Evolutionary conservation across 768 basidiomycete genomes (phyloP).

Genomic region (Leccinum sublutescens): DNA sequence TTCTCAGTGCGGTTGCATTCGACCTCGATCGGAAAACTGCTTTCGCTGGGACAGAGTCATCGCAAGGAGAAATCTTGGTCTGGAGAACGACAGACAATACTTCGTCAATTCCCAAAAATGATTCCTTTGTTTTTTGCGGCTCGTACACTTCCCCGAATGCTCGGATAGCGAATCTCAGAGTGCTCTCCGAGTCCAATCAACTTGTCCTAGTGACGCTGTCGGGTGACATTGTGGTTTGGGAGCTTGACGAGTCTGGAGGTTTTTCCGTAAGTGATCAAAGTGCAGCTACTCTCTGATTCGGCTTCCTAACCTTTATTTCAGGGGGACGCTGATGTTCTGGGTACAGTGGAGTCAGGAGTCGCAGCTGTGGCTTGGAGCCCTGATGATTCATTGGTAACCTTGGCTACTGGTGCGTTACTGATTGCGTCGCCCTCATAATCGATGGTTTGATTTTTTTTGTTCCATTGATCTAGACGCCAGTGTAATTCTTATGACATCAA

Average conservation of each 20-base stretch:
- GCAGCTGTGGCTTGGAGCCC: slow-evolving; percentile 86
- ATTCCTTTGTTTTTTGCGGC: slow-evolving; percentile 23
- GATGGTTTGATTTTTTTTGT: background rate
- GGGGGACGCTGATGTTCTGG: slow-evolving; percentile 65
- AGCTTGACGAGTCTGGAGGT: slow-evolving; percentile 47
- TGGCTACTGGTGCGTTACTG: slow-evolving; percentile 65
- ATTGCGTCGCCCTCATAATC: background rate
- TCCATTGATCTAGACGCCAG: slow-evolving; percentile 60
- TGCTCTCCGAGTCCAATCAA: slow-evolving; percentile 68
- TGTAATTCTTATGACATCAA: slow-evolving; percentile 83
- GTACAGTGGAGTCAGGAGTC: slow-evolving; percentile 83
- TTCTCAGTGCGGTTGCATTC: slow-evolving; percentile 48
- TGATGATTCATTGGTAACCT: slow-evolving; percentile 81
- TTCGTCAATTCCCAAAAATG: slow-evolving; percentile 10
- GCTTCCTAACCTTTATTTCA: slow-evolving; percentile 10
- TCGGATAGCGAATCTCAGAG: slow-evolving; percentile 62
- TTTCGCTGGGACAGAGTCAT: slow-evolving; percentile 61
- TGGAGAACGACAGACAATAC: slow-evolving; percentile 41
- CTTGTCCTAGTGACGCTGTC: slow-evolving; percentile 66
- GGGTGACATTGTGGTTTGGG: slow-evolving; percentile 79
- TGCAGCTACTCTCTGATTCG: background rate
- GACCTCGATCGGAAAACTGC: slow-evolving; percentile 63
- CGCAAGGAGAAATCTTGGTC: slow-evolving; percentile 55
- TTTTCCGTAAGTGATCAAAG: slow-evolving; percentile 38
- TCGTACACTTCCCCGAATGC: slow-evolving; percentile 21